Evolutionary conservation across 2,329 filamentous ascomycete genomes (phyloP), one percentile per base, ranked within the genome.

Genomic region (Pezicula neosporulosa): DNA sequence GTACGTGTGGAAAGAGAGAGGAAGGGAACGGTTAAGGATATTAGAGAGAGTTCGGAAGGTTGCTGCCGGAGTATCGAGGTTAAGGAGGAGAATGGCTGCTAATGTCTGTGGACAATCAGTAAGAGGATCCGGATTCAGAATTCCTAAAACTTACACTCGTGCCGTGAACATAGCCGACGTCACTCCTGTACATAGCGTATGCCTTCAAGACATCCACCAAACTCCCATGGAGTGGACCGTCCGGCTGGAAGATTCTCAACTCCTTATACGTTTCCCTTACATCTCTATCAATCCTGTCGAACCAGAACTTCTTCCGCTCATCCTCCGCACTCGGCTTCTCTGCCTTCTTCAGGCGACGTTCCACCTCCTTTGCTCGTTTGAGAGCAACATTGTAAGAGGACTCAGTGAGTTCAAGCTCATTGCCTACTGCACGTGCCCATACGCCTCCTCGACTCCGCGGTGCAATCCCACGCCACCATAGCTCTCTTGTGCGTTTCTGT

Each of bases 391-490:
- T 74, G 68, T 86, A 94, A 7, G 86, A 89, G 2, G 78, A 72
- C 42, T 83, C 76, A 0, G 83, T 83, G 30, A 67, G 49, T n/a
- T 61, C 63, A 21, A 68, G 60, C 48, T 65, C 64, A 39, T 68
- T 68, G 4, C 65, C 66, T 53, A 68, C 65, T 10, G 66, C 66
- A 27, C 53, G 63, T 8, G 54, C 35, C 66, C 66, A 68, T 4
- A 68, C 66, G n/a, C 42, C 41, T 6, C 65, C 66, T 50, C 89
- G 79, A 64, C 82, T 83, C 51, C 85, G 78, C 2, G 88, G 85
- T 0, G 88, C 83, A 28, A 94, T 78, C 6, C 89, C 89, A 52
- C 83, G 81, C 89, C 89, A 94, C 87, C 88, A 94, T 43, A 94
- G 74, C 61, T 92, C 87, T 35, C 87, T 77, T 1, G 86, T 90